phyloP scores from a whole-genome alignment of 176 grass and related monocot genomes.

The Aegilops bicornis region DNA sequence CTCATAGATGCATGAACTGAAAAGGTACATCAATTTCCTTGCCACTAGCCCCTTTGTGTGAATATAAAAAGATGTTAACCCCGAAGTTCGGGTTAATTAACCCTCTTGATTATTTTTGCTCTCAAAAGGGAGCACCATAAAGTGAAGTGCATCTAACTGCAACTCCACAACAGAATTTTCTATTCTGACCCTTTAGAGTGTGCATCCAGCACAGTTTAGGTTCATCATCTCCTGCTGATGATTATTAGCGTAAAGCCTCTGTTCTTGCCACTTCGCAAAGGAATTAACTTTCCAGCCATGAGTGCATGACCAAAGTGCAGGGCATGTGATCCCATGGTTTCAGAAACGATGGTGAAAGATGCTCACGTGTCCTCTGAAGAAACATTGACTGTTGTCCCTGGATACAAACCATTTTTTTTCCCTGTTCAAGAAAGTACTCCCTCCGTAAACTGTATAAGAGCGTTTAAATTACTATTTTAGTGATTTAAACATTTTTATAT shows the following conservation, averaged over 20 bases:
- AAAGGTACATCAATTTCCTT: background rate
- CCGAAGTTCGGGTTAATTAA: too few relatives aligned
- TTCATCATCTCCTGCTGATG: constrained; percentile 31
- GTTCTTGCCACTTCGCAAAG: constrained; percentile 27
- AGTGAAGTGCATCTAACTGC: background rate
- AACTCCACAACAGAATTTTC: constrained; percentile 34
- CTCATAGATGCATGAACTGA: background rate
- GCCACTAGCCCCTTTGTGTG: background rate
- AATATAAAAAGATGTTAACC: background rate
- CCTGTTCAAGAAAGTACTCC: too few relatives aligned
- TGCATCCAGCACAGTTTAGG: background rate
- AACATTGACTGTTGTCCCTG: constrained; percentile 31
- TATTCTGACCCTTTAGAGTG: constrained; percentile 17
- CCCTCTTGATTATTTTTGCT: background rate
- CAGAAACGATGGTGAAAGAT: background rate
- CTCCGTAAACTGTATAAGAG: too few relatives aligned
- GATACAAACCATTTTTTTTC: background rate
- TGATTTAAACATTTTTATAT: too few relatives aligned
- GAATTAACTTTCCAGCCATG: constrained; percentile 23
- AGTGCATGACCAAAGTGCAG: constrained; percentile 11
- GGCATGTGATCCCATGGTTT: constrained; percentile 26
- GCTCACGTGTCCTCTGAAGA: constrained; percentile 26
- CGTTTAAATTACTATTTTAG: too few relatives aligned
- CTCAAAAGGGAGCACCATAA: constrained; percentile 3
- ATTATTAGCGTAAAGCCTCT: constrained; percentile 25